phyloP scores from a whole-genome alignment of 2,329 filamentous ascomycete genomes.

The Penicillium griseofulvum region DNA sequence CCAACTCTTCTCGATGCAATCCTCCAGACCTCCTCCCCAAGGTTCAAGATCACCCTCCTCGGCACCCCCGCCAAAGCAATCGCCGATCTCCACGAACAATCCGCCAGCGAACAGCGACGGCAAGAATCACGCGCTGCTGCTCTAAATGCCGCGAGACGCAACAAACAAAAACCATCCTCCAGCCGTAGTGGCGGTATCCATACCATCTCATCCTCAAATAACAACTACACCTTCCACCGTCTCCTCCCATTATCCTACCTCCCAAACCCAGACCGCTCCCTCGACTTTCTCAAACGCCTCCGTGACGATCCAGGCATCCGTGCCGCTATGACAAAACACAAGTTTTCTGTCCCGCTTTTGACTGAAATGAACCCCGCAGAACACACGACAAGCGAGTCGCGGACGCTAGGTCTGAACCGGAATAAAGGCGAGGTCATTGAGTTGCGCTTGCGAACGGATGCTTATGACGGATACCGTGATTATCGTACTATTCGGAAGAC shows the following conservation, averaged over 20 bases:
- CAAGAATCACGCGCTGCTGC: conserved; percentile 32
- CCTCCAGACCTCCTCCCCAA: conserved; percentile 36
- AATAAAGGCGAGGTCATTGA: conserved; percentile 90
- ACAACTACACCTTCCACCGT: conserved; percentile 80
- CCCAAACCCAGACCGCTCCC: conserved; percentile 69
- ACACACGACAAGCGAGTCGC: conserved; percentile 77
- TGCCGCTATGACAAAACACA: conserved; percentile 76
- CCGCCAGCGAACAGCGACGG: conserved; percentile 26
- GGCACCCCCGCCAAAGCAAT: conserved; percentile 45
- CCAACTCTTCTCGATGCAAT: conserved; percentile 33
- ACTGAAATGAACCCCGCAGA: conserved; percentile 93
- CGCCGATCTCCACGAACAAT: conserved; percentile 41
- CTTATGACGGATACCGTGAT: conserved; percentile 88
- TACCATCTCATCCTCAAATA: conserved; percentile 41
- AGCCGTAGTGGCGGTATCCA: conserved; percentile 24
- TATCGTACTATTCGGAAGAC: conserved; percentile 90
- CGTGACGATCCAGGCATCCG: conserved; percentile 82
- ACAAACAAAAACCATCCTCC: conserved; percentile 8
- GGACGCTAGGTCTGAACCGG: conserved; percentile 81
- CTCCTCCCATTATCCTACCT: conserved; percentile 75
- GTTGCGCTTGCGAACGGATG: conserved; percentile 84
- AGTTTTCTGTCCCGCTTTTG: conserved; percentile 78
- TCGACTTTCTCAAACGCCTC: conserved; percentile 70
- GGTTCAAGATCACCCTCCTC: conserved; percentile 48
- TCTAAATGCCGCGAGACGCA: conserved; percentile 19